Evolutionary conservation across 345 rosid species (phyloP), one percentile per base, ranked within the genome.

Genomic region (Dipteronia sinensis): DNA sequence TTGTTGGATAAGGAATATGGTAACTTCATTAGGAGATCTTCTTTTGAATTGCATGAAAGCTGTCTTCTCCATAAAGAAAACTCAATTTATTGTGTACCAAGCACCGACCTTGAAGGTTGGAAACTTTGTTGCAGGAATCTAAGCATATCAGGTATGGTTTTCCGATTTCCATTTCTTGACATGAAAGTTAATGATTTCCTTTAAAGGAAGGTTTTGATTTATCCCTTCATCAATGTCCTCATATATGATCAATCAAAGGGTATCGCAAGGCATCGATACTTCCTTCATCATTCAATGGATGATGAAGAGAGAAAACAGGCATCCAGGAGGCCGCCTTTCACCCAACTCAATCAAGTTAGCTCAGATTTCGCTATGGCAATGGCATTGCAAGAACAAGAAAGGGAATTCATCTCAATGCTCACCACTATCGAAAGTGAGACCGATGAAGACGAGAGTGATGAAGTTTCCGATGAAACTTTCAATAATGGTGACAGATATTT

Each of bases 391-490:
- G 87, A 83, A 10, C 86, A 76, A 65, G 86, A 85, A 27, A 74
- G 82, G 27, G 74, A 69, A 7, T 17, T 38, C 40, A 68, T 34
- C 38, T 34, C 85, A 0, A 38, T 17, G 76, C 73, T 82, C 49
- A 3, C 87, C 5, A 79, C 78, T 82, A 65, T 85, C 2, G 88
- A 83, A 77, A 89, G 88, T 61, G 88, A 81, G n/a, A 74, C 68
- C 1, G 85, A 81, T 6, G 79, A 76, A 4, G 85, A 81, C 0
- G 79, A 74, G 13, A 38, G 67, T 7, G 83, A 67, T 40, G 80
- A 67, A 4, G 78, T 34, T 47, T 63, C 71, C 12, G 66, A 53
- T 3, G 86, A 85, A 13, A 40, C 31, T 76, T 91, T 87, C 44
- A 86, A 87, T n/a, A n/a, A n/a, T n/a, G n/a, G n/a, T n/a, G n/a